Evolutionary conservation across 2,329 filamentous ascomycete species (phyloP).

Genomic region (Clonostachys rhizophaga): DNA sequence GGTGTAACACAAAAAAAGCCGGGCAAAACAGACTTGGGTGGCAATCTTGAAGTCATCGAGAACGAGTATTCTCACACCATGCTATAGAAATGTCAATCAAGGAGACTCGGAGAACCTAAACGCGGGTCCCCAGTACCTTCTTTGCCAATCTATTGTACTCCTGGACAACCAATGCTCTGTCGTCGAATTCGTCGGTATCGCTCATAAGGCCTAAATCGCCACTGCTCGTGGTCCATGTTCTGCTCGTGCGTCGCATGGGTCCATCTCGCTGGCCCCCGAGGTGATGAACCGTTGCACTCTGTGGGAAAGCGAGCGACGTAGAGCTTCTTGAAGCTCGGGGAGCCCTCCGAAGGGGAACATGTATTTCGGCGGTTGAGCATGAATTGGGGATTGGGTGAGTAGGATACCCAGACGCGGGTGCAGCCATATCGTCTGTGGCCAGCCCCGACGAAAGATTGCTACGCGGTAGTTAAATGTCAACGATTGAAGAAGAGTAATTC

Average conservation of each 20-base stretch:
- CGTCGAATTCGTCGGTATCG: conserved; percentile 43
- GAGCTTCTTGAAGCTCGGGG: conserved; percentile 14
- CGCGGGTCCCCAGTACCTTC: conserved; percentile 33
- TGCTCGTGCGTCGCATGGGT: conserved; percentile 33
- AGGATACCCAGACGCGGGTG: no score
- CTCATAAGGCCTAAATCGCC: conserved; percentile 39
- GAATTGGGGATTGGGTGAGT: conserved; percentile 1
- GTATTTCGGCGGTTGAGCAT: conserved; percentile 5
- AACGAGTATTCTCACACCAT: conserved; percentile 41
- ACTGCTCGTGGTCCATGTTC: conserved; percentile 54
- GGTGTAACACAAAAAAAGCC: neutral
- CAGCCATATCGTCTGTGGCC: no score
- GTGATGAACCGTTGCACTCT: conserved; percentile 15
- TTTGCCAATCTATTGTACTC: conserved; percentile 59
- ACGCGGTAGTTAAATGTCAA: no score
- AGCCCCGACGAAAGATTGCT: no score
- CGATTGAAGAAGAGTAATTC: no score
- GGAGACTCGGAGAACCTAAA: neutral
- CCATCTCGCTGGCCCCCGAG: conserved; percentile 6
- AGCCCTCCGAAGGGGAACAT: conserved; percentile 7
- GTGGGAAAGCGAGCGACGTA: conserved; percentile 14
- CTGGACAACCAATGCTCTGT: conserved; percentile 41
- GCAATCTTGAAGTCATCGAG: conserved; percentile 25
- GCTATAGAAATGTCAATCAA: conserved; percentile 23
- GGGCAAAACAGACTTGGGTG: conserved; percentile 15